Base-by-base conservation (phyloP, 2,329 filamentous ascomycete genomes). In the Periglandula ipomoeae region DNA sequence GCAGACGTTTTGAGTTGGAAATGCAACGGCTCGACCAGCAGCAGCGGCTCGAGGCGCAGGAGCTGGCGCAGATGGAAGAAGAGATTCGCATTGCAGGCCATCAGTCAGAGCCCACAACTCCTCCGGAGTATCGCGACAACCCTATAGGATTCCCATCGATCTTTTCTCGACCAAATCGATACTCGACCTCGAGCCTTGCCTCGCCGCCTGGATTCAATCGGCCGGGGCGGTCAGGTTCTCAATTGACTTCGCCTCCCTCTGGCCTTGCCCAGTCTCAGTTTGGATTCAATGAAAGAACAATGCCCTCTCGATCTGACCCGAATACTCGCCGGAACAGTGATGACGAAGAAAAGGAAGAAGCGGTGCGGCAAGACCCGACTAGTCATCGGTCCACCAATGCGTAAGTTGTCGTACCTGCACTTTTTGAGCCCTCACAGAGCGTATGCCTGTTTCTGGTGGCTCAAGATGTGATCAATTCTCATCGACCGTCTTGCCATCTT, bases 81-180 rank as follows among this genome's bases (percentile, higher is more conserved):
- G 76, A 94, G 50, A 74, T 75, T 50, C 64, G 75, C 59, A 68
- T 75, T 53, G 74, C 81, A 52, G 87, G 87, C 47, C 86, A 90
- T 59, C 87, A 94, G 63, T 95, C 88, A 58, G 91, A 97, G 69
- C 93, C 93, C 15, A 96, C 93, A 2, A 98, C 93, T 20, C 93
- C 93, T 20, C 93, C 93, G 27, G 93, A 97, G 66, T 91, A 93
- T 65, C 84, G 83, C 58, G 89, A 95, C 55, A 81, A 70, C 50
- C 37, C 50, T 7, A 73, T 80, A 53, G 84, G 84, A 39, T 91
- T 95, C 60, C 82, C 86, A 49, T 82, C 82, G 59, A 82, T 86
- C 56, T 87, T 93, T 62, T 89, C 88, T 48, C 82, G 89, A 38
- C 87, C 89, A 39, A 90, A 90, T 64, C 81, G 90, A 53, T 91